A percentile compares a stretch with the other conserved stretches of the same genome.
These are phyloP conservation scores for Dothideomycetes sp. DNA, from an alignment of 2,329 filamentous ascomycete species.

Conservation along the genomic window DNA sequence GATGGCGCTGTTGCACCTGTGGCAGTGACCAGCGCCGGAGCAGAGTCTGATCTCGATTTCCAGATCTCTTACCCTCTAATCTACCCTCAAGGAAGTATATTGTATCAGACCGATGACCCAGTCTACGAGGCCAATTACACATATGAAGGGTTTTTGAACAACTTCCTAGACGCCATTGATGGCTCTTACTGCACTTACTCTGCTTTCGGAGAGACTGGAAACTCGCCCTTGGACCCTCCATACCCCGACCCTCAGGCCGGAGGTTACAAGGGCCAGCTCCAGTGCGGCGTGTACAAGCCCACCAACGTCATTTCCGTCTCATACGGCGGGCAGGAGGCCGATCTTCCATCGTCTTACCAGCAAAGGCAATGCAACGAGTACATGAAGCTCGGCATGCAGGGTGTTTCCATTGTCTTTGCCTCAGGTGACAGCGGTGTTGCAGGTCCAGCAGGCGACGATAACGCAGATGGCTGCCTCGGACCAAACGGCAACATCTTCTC, in stretches of 20 bases:
- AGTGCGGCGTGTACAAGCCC: constrained; percentile 38
- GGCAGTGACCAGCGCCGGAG: constrained; percentile 17
- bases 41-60: constrained; percentile 37
- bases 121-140: constrained; percentile 28
- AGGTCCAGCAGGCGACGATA: constrained; percentile 24
- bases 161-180: constrained; percentile 41
- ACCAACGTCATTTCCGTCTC: constrained; percentile 50
- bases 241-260: constrained; percentile 38
- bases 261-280: constrained; percentile 37
- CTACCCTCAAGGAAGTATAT: constrained; percentile 34
- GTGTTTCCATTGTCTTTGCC: constrained; percentile 49
- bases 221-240: constrained; percentile 36
- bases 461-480: constrained; percentile 28
- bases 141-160: constrained; percentile 30
- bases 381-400: constrained; percentile 51
- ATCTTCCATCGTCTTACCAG: constrained; percentile 47
- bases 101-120: constrained; percentile 38
- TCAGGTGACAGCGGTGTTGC: constrained; percentile 51
- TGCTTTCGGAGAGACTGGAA: constrained; percentile 35
- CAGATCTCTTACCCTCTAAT: constrained; percentile 37
- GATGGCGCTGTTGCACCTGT: constrained; percentile 28
- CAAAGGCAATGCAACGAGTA: constrained; percentile 51
- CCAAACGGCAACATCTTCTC: constrained; percentile 30
- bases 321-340: constrained; percentile 49
- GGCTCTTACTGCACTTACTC: constrained; percentile 41